Conservation (phyloP, 2,329 filamentous ascomycete genomes). For the Hymenotorrendiella dingleyae region DNA sequence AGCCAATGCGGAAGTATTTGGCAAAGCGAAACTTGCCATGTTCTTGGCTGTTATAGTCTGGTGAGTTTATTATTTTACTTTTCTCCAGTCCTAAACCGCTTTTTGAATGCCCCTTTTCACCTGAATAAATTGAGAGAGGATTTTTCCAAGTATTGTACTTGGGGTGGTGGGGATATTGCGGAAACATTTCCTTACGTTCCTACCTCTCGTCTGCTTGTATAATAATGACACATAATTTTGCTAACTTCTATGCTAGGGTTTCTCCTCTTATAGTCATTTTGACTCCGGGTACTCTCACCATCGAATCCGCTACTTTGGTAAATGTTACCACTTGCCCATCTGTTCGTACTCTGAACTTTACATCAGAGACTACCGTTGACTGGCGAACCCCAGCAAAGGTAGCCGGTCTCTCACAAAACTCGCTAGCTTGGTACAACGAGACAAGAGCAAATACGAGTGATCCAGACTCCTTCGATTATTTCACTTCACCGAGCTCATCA, state of each 20-base stretch:
- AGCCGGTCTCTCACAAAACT: not conserved
- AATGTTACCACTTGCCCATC: constrained; percentile 1
- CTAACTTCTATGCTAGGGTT: not conserved
- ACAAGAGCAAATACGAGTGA: not conserved
- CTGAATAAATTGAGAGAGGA: too few species aligned
- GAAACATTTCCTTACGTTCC: too few species aligned
- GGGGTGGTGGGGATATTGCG: too few species aligned
- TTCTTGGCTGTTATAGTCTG: constrained; percentile 6
- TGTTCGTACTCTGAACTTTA: constrained; percentile 3
- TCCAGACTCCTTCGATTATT: constrained; percentile 3
- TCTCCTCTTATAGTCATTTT: constrained; percentile 3
- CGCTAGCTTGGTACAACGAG: constrained; percentile 1
- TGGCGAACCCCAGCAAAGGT: constrained; percentile 1
- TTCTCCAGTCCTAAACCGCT: too few species aligned
- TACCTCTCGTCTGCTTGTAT: too few species aligned
- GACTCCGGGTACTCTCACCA: constrained; percentile 4
- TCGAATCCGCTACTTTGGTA: not conserved
- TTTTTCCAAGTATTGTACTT: too few species aligned
- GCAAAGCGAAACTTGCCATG: constrained; percentile 3
- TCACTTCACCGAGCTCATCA: not conserved
- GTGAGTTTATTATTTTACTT: not conserved
- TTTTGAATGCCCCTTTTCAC: too few species aligned
- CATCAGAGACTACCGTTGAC: not conserved
- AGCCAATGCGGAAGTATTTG: not conserved
- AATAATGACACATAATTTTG: not conserved